phyloP scores from a whole-genome alignment of 495 filamentous ascomycete genomes.

The Penicillium manginii region DNA sequence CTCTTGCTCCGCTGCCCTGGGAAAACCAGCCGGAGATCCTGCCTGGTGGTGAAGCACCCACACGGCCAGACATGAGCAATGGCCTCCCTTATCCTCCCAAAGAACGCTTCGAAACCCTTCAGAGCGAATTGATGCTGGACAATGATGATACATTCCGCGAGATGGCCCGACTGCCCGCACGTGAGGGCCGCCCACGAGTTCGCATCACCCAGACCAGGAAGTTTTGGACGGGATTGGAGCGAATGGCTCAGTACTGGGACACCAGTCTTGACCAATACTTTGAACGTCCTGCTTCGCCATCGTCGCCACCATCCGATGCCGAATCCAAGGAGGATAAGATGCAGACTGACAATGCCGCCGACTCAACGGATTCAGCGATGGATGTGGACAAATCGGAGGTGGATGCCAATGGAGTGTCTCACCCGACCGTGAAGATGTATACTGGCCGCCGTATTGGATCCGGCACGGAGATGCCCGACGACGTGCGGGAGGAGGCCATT shows the following conservation, averaged over 20 bases:
- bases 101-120: slow-evolving; percentile 51
- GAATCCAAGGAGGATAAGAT: slow-evolving; percentile 25
- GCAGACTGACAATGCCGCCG: slow-evolving; percentile 24
- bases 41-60: slow-evolving; percentile 24
- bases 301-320: slow-evolving; percentile 17
- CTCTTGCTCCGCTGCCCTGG: slow-evolving; percentile 55
- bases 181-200: slow-evolving; percentile 44
- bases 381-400: slow-evolving; percentile 34
- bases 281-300: slow-evolving; percentile 39
- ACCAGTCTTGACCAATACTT: slow-evolving; percentile 59
- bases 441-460: slow-evolving; percentile 61
- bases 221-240: slow-evolving; percentile 63
- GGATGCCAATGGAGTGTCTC: slow-evolving; percentile 6
- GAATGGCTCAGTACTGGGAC: slow-evolving; percentile 68
- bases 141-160: slow-evolving; percentile 62
- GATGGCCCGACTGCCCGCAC: slow-evolving; percentile 46
- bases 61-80: slow-evolving; percentile 50
- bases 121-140: slow-evolving; percentile 54
- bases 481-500: slow-evolving; percentile 71
- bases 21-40: slow-evolving; percentile 24
- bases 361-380: slow-evolving; percentile 30
- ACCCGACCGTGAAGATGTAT: slow-evolving; percentile 38
- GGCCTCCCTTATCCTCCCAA: slow-evolving; percentile 50
- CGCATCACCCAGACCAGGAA: slow-evolving; percentile 59
- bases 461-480: slow-evolving; percentile 75